A percentile compares a stretch with the other conserved stretches of the same genome.
phyloP scores from a whole-genome alignment of 2,329 filamentous ascomycete genomes.

The Colletotrichum melonis region DNA sequence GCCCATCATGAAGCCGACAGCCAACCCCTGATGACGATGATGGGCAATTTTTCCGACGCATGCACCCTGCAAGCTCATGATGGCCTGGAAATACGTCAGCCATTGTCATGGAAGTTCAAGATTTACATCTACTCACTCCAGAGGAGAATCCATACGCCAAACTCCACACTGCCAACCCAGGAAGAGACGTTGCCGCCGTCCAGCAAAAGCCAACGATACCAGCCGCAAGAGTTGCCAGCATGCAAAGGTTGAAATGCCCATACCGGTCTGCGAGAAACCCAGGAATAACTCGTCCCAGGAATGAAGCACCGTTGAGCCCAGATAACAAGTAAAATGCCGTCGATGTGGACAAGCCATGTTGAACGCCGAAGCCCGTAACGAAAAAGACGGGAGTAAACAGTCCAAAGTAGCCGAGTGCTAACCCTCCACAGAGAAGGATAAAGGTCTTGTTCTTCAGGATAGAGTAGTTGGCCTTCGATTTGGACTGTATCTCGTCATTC shows the following conservation, averaged over 20 bases:
- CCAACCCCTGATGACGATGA: slow-evolving; percentile 50
- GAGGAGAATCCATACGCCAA: slow-evolving; percentile 59
- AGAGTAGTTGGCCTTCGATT: slow-evolving; percentile 11
- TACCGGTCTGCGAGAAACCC: slow-evolving; percentile 62
- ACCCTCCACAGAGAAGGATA: slow-evolving; percentile 7
- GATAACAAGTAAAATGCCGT: slow-evolving; percentile 72
- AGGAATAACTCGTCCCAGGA: slow-evolving; percentile 63
- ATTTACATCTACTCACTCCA: slow-evolving; percentile 45
- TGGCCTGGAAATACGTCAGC: slow-evolving; percentile 53
- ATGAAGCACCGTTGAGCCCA: slow-evolving; percentile 69
- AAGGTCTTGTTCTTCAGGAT: slow-evolving; percentile 37
- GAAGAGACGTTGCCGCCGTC: slow-evolving; percentile 53
- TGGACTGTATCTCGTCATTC: background rate
- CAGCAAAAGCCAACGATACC: slow-evolving; percentile 56
- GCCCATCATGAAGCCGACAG: slow-evolving; percentile 54
- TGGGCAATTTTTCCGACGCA: slow-evolving; percentile 56
- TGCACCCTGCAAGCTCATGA: slow-evolving; percentile 57
- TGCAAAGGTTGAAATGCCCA: slow-evolving; percentile 57
- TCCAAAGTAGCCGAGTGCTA: slow-evolving; percentile 41
- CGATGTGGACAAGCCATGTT: slow-evolving; percentile 56
- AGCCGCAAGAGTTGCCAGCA: slow-evolving; percentile 41
- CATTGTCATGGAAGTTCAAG: slow-evolving; percentile 38
- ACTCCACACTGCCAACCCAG: slow-evolving; percentile 56
- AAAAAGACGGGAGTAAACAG: slow-evolving; percentile 67
- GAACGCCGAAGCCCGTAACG: slow-evolving; percentile 64